Conservation (phyloP, 202 grass and related monocot genomes). For the Dendrocalamus latiflorus region DNA sequence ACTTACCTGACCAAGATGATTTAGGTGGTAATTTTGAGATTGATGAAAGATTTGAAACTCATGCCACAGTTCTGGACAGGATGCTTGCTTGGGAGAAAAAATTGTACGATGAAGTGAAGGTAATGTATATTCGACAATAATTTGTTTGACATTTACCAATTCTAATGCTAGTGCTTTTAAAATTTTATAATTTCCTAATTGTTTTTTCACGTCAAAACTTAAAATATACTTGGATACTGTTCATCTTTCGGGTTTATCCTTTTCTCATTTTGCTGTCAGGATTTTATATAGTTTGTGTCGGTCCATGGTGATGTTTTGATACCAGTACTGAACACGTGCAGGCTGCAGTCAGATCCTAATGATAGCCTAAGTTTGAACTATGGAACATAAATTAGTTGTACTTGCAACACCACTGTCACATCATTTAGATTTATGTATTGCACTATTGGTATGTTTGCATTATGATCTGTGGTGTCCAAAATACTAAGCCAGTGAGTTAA, state of each 20-base stretch:
- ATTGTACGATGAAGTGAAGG: slow-evolving; percentile 93
- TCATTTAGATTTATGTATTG: background rate
- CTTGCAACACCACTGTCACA: background rate
- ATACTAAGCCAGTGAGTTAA: background rate
- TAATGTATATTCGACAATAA: slow-evolving; percentile 30
- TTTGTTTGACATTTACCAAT: background rate
- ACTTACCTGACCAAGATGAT: slow-evolving; percentile 57
- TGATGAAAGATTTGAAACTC: slow-evolving; percentile 65
- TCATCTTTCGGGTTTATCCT: background rate
- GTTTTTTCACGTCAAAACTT: background rate
- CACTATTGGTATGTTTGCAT: background rate
- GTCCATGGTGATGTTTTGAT: background rate
- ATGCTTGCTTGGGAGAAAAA: slow-evolving; percentile 99
- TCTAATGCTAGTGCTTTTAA: background rate
- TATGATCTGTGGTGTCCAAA: background rate
- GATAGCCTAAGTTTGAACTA: background rate
- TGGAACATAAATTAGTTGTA: background rate
- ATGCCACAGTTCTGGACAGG: slow-evolving; percentile 84
- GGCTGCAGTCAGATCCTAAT: background rate
- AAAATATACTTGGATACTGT: background rate
- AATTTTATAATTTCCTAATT: background rate
- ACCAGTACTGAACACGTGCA: background rate
- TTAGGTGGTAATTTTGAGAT: slow-evolving; percentile 52
- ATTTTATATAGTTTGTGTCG: background rate
- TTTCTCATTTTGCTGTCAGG: background rate